phyloP scores from a whole-genome alignment of 176 grass and related monocot genomes.

The Poa annua region DNA sequence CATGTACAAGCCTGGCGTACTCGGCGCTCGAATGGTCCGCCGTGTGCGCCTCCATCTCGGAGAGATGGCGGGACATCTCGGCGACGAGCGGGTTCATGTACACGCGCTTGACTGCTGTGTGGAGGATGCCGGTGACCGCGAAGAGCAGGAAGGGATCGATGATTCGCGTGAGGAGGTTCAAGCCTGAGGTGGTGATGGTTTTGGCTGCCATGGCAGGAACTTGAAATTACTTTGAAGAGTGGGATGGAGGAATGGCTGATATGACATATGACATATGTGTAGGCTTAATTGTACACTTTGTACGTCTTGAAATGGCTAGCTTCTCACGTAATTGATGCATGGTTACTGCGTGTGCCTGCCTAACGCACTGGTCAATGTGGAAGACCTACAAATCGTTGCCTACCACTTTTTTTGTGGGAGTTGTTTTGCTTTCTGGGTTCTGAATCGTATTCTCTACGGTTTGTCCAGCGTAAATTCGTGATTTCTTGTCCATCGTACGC shows the following conservation, averaged over 20 bases:
- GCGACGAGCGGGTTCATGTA: not conserved
- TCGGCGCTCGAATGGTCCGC: constrained; percentile 30
- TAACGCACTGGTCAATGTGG: too few species aligned
- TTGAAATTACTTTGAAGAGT: not conserved
- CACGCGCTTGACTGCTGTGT: not conserved
- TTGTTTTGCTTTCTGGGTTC: too few species aligned
- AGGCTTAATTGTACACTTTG: not conserved
- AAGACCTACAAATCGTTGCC: too few species aligned
- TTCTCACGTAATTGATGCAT: not conserved
- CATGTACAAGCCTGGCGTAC: not conserved
- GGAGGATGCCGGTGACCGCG: not conserved
- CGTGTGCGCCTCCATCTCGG: not conserved
- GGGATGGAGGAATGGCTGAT: not conserved
- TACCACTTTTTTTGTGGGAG: too few species aligned
- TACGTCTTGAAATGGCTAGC: too few species aligned
- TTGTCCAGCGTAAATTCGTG: too few species aligned
- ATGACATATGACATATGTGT: not conserved
- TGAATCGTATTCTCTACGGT: too few species aligned
- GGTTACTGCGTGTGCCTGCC: too few species aligned
- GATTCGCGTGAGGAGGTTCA: constrained; percentile 13
- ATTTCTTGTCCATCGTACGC: too few species aligned
- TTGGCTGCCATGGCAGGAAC: constrained; percentile 25
- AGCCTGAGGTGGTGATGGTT: not conserved
- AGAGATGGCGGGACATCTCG: not conserved
- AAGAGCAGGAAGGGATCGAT: constrained; percentile 11